Conservation (phyloP, 805 yeast species). For the Ogataea zsoltii region DNA sequence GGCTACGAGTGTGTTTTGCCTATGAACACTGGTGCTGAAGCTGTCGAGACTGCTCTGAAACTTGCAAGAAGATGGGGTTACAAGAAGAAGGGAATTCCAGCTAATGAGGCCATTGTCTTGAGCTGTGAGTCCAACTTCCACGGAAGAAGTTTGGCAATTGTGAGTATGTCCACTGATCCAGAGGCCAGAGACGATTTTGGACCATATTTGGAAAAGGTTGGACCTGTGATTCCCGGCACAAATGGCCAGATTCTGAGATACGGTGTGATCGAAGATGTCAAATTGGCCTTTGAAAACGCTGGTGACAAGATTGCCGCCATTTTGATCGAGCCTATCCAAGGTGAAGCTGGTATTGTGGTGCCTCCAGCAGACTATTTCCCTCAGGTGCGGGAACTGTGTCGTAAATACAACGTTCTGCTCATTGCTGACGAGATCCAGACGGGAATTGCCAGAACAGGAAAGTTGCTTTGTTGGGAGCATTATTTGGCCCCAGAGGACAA, state of each 20-base stretch:
- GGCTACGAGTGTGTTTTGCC: slow-evolving; percentile 92
- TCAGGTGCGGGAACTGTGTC: slow-evolving; percentile 72
- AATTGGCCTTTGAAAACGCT: slow-evolving; percentile 73
- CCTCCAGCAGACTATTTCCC: slow-evolving; percentile 83
- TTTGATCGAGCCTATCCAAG: slow-evolving; percentile 93
- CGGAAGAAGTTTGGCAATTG: slow-evolving; percentile 93
- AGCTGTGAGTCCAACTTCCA: slow-evolving; percentile 92
- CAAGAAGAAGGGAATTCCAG: slow-evolving; percentile 77
- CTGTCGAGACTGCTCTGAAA: slow-evolving; percentile 93
- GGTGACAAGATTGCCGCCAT: slow-evolving; percentile 92
- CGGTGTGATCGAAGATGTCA: slow-evolving; percentile 84
- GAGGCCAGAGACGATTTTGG: slow-evolving; percentile 89
- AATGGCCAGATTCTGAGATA: slow-evolving; percentile 64
- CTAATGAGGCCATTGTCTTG: slow-evolving; percentile 80
- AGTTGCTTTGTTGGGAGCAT: slow-evolving; percentile 89
- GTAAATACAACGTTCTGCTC: slow-evolving; percentile 79
- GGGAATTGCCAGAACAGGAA: slow-evolving; percentile 96
- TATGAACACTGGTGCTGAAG: slow-evolving; percentile 99
- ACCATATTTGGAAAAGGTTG: slow-evolving; percentile 81
- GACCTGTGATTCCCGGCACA: slow-evolving; percentile 81
- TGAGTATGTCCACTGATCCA: slow-evolving; percentile 94
- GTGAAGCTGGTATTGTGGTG: slow-evolving; percentile 97
- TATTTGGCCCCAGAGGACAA: slow-evolving; percentile 58
- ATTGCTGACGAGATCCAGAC: slow-evolving; percentile 98
- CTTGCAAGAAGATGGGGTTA: slow-evolving; percentile 98